A percentile compares a stretch with the other conserved stretches of the same genome.
These are phyloP conservation scores for Salvia hispanica DNA, from an alignment of 257 asterid genomes.

Conservation along the genomic window DNA sequence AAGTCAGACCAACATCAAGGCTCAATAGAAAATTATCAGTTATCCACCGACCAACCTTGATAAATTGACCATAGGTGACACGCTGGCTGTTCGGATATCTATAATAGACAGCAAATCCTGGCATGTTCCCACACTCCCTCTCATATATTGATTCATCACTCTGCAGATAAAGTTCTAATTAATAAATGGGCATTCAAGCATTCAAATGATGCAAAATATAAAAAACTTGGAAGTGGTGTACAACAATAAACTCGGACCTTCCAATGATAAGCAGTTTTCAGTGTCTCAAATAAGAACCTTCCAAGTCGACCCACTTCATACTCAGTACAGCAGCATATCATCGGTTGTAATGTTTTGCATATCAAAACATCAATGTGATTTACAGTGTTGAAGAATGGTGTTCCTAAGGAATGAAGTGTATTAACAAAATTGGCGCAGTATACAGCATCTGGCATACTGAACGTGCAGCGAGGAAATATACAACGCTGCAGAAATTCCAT, in stretches of 20 bases:
- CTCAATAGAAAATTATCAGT: slow-evolving; percentile 9
- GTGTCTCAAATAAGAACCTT: slow-evolving; percentile 85
- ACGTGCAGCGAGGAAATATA: slow-evolving; percentile 95
- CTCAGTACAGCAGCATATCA: slow-evolving; percentile 99
- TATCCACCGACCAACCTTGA: slow-evolving; percentile 64
- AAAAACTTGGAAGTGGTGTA: not conserved
- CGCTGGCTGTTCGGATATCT: slow-evolving; percentile 98
- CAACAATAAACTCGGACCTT: slow-evolving; percentile 54
- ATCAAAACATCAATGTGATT: slow-evolving; percentile 96
- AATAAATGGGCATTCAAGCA: slow-evolving; percentile 10
- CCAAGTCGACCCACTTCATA: slow-evolving; percentile 98
- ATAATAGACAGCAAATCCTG: slow-evolving; percentile 97
- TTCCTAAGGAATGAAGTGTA: slow-evolving; percentile 97
- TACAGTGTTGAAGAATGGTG: slow-evolving; percentile 97
- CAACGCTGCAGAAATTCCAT: slow-evolving; percentile 99
- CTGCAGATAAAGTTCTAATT: slow-evolving; percentile 42
- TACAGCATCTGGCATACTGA: slow-evolving; percentile 99
- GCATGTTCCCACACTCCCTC: slow-evolving; percentile 99
- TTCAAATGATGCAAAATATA: slow-evolving; percentile 16
- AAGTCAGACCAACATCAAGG: slow-evolving; percentile 8
- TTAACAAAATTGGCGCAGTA: slow-evolving; percentile 93
- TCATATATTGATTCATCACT: slow-evolving; percentile 90
- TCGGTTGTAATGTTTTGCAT: slow-evolving; percentile 98
- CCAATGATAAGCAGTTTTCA: slow-evolving; percentile 96
- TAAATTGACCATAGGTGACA: slow-evolving; percentile 89